These are phyloP conservation scores for Fusarium sp. DNA, from an alignment of 2,329 filamentous ascomycete species.

Conservation along the genomic window DNA sequence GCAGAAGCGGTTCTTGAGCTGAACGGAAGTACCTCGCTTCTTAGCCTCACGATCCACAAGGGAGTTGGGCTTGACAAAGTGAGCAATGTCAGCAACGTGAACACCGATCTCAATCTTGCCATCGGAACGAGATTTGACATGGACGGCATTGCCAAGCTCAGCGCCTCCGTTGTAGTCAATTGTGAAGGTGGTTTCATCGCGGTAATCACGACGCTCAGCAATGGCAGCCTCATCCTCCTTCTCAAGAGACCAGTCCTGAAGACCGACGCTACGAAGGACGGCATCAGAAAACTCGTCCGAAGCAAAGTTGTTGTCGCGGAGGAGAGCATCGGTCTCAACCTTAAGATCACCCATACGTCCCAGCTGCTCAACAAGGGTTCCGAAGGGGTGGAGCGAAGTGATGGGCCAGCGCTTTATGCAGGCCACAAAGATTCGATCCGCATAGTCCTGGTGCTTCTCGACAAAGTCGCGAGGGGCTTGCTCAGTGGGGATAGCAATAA, in stretches of 20 bases:
- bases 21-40: slow-evolving; percentile 96
- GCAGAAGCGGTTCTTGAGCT: slow-evolving; percentile 89
- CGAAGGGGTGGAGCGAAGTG: slow-evolving; percentile 98
- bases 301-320: slow-evolving; percentile 98
- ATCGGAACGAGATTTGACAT: slow-evolving; percentile 86
- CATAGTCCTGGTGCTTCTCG: slow-evolving; percentile 97
- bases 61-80: slow-evolving; percentile 97
- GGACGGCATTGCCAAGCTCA: slow-evolving; percentile 92
- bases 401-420: slow-evolving; percentile 99
- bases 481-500: slow-evolving; percentile 98
- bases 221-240: slow-evolving; percentile 84
- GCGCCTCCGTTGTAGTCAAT: slow-evolving; percentile 90
- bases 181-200: slow-evolving; percentile 88
- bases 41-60: slow-evolving; percentile 96
- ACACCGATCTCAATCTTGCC: slow-evolving; percentile 94
- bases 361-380: slow-evolving; percentile 95
- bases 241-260: slow-evolving; percentile 89
- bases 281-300: slow-evolving; percentile 98
- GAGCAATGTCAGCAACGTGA: slow-evolving; percentile 93
- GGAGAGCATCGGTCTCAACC: slow-evolving; percentile 95
- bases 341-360: slow-evolving; percentile 97
- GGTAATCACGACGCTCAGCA: slow-evolving; percentile 87
- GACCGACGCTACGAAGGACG: slow-evolving; percentile 90
- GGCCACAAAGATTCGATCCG: slow-evolving; percentile 97
- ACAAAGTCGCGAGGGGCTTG: slow-evolving; percentile 98